Percentiles rank a stretch among this genome's conserved stretches.
phyloP scores from a whole-genome alignment of 2,329 filamentous ascomycete genomes.

The Paraphoma sp. region DNA sequence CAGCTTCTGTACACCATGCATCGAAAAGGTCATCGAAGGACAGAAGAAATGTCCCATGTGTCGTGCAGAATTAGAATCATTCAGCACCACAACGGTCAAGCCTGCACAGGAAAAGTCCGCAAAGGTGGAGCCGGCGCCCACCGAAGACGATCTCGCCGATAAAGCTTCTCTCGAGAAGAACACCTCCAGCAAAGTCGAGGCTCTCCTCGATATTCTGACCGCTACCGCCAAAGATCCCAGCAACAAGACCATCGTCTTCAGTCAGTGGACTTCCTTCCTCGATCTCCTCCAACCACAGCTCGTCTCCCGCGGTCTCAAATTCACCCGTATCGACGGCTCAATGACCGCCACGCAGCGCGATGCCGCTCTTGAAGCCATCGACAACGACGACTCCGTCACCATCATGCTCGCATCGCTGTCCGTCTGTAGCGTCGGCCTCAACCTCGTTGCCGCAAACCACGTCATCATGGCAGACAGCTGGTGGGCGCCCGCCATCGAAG shows the following conservation, averaged over 20 bases:
- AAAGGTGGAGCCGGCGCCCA: constrained; percentile 15
- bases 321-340: constrained; percentile 78
- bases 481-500: constrained; percentile 92
- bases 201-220: constrained; percentile 75
- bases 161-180: constrained; percentile 55
- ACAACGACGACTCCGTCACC: constrained; percentile 69
- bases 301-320: constrained; percentile 64
- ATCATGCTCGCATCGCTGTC: constrained; percentile 82
- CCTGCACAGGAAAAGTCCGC: constrained; percentile 63
- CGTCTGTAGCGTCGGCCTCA: constrained; percentile 85
- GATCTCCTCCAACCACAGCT: constrained; percentile 75
- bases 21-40: constrained; percentile 73
- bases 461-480: constrained; percentile 84
- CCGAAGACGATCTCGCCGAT: constrained; percentile 56
- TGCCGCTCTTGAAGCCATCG: constrained; percentile 70
- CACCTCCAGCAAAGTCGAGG: constrained; percentile 83
- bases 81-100: constrained; percentile 63
- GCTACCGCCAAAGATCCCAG: constrained; percentile 67
- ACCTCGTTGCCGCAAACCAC: constrained; percentile 84
- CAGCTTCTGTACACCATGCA: constrained; percentile 76
- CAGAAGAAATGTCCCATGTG: constrained; percentile 88
- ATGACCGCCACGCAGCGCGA: constrained; percentile 78
- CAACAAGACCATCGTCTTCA: constrained; percentile 77
- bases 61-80: constrained; percentile 66
- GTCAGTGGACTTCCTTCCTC: constrained; percentile 79